These are phyloP conservation scores for barley (Hordeum vulgare) DNA, from an alignment of 176 grass and related monocot species.

Conservation along the genomic window DNA sequence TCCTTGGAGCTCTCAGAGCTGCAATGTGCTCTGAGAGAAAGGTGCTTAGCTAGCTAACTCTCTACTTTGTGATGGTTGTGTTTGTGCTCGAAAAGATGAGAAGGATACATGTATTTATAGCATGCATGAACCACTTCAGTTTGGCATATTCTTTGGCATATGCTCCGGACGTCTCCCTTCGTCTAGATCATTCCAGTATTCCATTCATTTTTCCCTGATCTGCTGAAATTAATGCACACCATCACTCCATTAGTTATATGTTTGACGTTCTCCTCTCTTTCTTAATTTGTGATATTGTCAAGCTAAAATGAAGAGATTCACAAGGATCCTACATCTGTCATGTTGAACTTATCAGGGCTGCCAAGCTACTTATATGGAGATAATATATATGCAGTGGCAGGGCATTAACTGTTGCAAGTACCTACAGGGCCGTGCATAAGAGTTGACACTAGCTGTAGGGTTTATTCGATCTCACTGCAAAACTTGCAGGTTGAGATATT, in stretches of 20 bases:
- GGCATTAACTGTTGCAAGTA: not conserved
- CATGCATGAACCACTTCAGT: not conserved
- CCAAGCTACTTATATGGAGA: not conserved
- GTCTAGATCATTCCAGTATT: not conserved
- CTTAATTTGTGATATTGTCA: not conserved
- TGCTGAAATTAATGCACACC: not conserved
- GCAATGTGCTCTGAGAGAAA: not conserved
- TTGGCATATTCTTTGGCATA: not conserved
- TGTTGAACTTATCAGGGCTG: conserved; percentile 26
- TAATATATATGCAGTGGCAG: not conserved
- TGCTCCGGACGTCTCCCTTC: not conserved
- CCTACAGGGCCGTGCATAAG: not conserved
- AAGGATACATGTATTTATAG: not conserved
- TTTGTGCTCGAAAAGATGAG: not conserved
- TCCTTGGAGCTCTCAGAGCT: not conserved
- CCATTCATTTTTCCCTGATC: not conserved
- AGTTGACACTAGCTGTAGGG: not conserved
- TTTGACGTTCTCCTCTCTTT: not conserved
- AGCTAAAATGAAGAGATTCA: not conserved
- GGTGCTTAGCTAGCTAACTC: not conserved
- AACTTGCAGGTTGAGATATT: not conserved
- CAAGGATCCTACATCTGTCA: not conserved
- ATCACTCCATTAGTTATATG: not conserved
- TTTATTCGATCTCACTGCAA: not conserved
- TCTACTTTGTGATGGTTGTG: not conserved